phyloP scores from a whole-genome alignment of 768 basidiomycete species.

The Tylopilus plumbeoviolaceoides region DNA sequence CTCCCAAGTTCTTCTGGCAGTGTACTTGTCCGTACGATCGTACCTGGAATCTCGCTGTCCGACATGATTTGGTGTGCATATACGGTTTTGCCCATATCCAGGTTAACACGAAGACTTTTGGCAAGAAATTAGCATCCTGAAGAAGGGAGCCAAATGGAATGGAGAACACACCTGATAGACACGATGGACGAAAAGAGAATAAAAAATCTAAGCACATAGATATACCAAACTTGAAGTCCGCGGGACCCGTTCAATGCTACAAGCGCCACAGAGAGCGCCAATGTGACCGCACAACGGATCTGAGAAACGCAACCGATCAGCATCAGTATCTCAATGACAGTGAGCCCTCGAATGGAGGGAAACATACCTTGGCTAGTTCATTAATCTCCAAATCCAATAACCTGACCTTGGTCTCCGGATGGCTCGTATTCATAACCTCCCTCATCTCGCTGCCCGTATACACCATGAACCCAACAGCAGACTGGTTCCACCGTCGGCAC shows the following conservation, averaged over 20 bases:
- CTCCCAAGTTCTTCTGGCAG: slow-evolving; percentile 94
- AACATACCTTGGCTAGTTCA: slow-evolving; percentile 82
- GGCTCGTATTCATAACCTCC: slow-evolving; percentile 98
- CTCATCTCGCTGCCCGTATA: slow-evolving; percentile 95
- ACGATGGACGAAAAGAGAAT: slow-evolving; percentile 99
- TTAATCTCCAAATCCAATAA: slow-evolving; percentile 93
- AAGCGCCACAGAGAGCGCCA: slow-evolving; percentile 83
- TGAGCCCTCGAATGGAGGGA: background rate
- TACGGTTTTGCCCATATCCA: slow-evolving; percentile 99
- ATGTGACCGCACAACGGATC: slow-evolving; percentile 94
- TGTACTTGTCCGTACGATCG: slow-evolving; percentile 96
- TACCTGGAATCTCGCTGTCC: slow-evolving; percentile 87
- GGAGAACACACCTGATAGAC: slow-evolving; percentile 81
- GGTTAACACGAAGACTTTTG: slow-evolving; percentile 88
- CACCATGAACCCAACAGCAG: slow-evolving; percentile 86
- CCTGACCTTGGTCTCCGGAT: slow-evolving; percentile 93
- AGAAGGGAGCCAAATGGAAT: background rate
- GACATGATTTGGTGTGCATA: slow-evolving; percentile 95
- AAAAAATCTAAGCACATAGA: slow-evolving; percentile 94
- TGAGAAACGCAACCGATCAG: slow-evolving; percentile 27
- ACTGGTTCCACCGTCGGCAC: slow-evolving; percentile 62
- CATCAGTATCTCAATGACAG: background rate
- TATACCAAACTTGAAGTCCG: slow-evolving; percentile 91
- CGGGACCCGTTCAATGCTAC: slow-evolving; percentile 96
- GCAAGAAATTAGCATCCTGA: background rate